Base-by-base conservation (phyloP, 345 rosid species). In the Draba incana region DNA sequence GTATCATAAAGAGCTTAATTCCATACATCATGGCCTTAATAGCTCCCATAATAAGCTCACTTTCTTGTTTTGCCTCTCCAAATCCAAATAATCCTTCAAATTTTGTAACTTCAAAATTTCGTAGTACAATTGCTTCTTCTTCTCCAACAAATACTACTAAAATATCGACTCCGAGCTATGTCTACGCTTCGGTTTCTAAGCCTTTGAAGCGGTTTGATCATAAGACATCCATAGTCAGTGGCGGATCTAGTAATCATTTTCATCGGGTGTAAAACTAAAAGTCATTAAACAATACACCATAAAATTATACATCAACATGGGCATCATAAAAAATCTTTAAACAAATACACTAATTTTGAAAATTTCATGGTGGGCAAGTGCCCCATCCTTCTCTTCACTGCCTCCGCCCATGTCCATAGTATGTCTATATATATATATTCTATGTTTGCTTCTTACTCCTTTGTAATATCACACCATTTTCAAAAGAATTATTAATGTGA, bases 1-100 rank as follows among this genome's bases (percentile, higher is more conserved):
- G 8, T 41, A 3, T 24, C 53, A 43, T 12, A 54, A 54, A 28
- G 43, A 30, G 4, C 8, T 27, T 45, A 30, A 0, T 30, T 49
- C 25, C 48, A 46, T 38, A 48, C 27, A 27, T 37, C 24, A 69
- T 58, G 73, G 58, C 73, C 8, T 69, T 39, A 12, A 38, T 58
- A 10, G 14, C 30, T 38, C 10, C 52, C 25, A 39, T 3, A 27
- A 50, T 28, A 50, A 49, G 15, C 39, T 41, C 51, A 50, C 23
- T 38, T 49, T 48, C 59, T 49, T 50, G 10, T 8, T 15, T 27
- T 39, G 51, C 59, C 30, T 59, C 42, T 28, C 25, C 20, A 38
- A 15, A 37, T 10, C 58, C 43, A 69, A 69, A 15, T 10, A 58
- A 38, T 16, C 3, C 27, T 48, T 30, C 57, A 41, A 27, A 12